A percentile compares a stretch with the other conserved stretches of the same genome.
Evolutionary conservation across 169 alveolate genomes (phyloP).

Genomic region (Plasmodium sp.): DNA sequence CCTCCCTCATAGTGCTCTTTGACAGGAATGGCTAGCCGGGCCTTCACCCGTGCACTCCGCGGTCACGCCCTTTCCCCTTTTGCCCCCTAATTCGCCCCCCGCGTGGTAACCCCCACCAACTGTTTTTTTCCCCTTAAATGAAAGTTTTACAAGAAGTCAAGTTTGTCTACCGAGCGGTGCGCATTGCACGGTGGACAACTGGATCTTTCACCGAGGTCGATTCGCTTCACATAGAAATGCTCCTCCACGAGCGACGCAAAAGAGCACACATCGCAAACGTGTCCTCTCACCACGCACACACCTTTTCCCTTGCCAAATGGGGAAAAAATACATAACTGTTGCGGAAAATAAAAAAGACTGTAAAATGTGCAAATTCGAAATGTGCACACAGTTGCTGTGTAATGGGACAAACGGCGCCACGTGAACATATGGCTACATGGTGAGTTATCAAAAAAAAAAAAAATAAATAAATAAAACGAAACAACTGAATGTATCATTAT

Average conservation of each 20-base stretch:
- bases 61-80: not conserved
- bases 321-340: not conserved
- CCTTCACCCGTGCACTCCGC: not conserved
- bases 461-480: not conserved
- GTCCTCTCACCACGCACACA: not conserved
- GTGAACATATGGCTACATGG: not conserved
- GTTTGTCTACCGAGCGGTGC: not conserved
- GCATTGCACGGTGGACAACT: not conserved
- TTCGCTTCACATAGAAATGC: not conserved
- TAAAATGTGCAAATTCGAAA: not conserved
- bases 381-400: not conserved
- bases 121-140: not conserved
- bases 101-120: not conserved
- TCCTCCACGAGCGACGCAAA: not conserved
- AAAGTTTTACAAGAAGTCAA: not conserved
- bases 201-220: not conserved
- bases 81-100: not conserved
- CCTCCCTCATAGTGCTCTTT: conserved; percentile 38
- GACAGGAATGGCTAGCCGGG: not conserved
- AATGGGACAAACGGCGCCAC: not conserved
- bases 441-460: not conserved
- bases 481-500: not conserved
- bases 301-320: not conserved
- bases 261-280: not conserved
- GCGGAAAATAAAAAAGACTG: not conserved